phyloP scores from a whole-genome alignment of 2,329 filamentous ascomycete genomes.

The Aspergillus sp. region DNA sequence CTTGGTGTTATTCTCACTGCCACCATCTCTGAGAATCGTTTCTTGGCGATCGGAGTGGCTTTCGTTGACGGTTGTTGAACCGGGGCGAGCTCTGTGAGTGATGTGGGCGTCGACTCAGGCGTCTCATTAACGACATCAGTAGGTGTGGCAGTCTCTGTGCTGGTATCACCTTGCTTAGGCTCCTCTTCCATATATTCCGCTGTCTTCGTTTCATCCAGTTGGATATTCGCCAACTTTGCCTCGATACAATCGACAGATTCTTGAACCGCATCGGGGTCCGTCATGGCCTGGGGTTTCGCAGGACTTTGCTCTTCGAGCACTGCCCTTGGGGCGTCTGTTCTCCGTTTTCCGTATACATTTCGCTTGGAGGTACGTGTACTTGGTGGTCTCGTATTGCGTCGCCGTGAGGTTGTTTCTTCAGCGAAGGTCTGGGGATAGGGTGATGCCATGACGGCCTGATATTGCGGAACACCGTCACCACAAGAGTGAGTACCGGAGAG shows the following conservation, averaged over 20 bases:
- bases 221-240: conserved; percentile 29
- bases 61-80: conserved; percentile 2
- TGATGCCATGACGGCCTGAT: conserved; percentile 12
- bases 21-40: conserved; percentile 25
- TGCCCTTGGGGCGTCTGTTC: conserved; percentile 34
- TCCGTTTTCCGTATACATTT: conserved; percentile 38
- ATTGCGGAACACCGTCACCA: neutral
- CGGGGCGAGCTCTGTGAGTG: conserved; percentile 1
- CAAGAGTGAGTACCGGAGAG: neutral
- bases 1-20: conserved; percentile 28
- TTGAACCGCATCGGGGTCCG: conserved; percentile 2
- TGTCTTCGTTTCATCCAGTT: conserved; percentile 20
- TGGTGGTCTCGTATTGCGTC: conserved; percentile 20
- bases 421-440: conserved; percentile 1
- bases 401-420: conserved; percentile 22
- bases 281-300: conserved; percentile 11
- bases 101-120: neutral
- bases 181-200: neutral
- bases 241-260: conserved; percentile 25
- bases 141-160: neutral
- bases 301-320: conserved; percentile 36
- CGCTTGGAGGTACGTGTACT: conserved; percentile 27
- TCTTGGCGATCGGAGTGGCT: neutral
- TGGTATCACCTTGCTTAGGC: neutral
- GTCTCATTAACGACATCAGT: neutral